These are phyloP conservation scores for Spathaspora jeffriesii DNA, from an alignment of 1,139 yeast species.

Conservation along the genomic window DNA sequence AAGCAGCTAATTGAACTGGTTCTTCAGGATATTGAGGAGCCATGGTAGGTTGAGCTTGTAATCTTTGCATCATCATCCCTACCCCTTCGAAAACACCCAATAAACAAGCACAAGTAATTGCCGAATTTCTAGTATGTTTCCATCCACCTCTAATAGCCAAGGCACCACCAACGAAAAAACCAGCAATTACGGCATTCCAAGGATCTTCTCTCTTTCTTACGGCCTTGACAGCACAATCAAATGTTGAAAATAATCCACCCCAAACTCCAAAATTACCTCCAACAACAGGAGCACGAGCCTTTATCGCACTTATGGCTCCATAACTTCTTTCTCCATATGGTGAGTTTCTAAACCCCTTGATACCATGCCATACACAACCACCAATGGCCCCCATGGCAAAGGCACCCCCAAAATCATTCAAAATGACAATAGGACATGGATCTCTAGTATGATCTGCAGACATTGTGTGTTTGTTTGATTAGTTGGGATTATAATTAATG, in stretches of 20 bases:
- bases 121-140: constrained; percentile 95
- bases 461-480: constrained; percentile 34
- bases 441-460: constrained; percentile 98
- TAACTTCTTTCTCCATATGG: constrained; percentile 94
- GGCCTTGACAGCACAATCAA: constrained; percentile 94
- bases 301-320: constrained; percentile 89
- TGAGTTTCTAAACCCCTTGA: constrained; percentile 97
- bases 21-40: constrained; percentile 75
- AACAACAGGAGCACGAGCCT: constrained; percentile 96
- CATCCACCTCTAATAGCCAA: constrained; percentile 98
- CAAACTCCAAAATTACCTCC: constrained; percentile 99
- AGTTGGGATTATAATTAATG: too few species aligned
- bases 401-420: constrained; percentile 98
- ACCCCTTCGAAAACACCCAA: constrained; percentile 98
- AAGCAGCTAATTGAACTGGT: constrained; percentile 51
- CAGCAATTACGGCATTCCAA: constrained; percentile 97
- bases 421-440: constrained; percentile 96
- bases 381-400: constrained; percentile 98
- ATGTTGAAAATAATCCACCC: constrained; percentile 98
- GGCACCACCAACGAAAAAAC: constrained; percentile 98
- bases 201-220: constrained; percentile 98
- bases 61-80: constrained; percentile 93
- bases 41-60: constrained; percentile 85
- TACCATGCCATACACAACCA: constrained; percentile 99
- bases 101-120: constrained; percentile 96